phyloP scores from a whole-genome alignment of 2,329 filamentous ascomycete genomes.

The Colletotrichum lupini region DNA sequence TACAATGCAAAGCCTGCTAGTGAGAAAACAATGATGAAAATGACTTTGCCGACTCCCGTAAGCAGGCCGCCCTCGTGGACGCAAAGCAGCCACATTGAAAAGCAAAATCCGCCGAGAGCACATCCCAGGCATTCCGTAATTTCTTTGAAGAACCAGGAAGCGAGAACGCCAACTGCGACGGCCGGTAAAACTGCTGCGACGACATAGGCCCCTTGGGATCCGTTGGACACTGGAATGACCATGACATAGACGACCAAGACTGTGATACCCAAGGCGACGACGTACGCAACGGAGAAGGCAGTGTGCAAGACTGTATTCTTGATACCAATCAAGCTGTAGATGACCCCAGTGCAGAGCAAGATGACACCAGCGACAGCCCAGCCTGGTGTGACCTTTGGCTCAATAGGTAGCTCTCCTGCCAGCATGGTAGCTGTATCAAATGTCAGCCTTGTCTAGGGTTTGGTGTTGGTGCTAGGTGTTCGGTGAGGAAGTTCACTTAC shows the following conservation, averaged over 20 bases:
- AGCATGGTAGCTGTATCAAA: conserved; percentile 54
- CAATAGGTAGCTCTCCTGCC: conserved; percentile 72
- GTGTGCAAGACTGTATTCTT: conserved; percentile 84
- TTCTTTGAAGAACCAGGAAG: conserved; percentile 80
- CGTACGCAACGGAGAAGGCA: conserved; percentile 82
- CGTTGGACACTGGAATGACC: conserved; percentile 78
- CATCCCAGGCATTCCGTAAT: conserved; percentile 85
- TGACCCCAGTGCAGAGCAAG: conserved; percentile 76
- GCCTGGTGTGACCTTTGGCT: conserved; percentile 81
- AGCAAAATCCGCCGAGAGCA: conserved; percentile 84
- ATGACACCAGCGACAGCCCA: conserved; percentile 83
- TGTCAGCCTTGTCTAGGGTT: conserved; percentile 1
- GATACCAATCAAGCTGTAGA: conserved; percentile 82
- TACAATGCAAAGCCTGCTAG: conserved; percentile 77
- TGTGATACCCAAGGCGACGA: conserved; percentile 78
- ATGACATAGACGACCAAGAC: conserved; percentile 92
- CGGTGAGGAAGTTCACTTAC: conserved; percentile 39
- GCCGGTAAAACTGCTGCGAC: conserved; percentile 82
- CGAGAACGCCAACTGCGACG: conserved; percentile 76
- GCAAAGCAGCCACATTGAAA: conserved; percentile 91
- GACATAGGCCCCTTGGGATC: conserved; percentile 87
- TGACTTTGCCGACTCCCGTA: conserved; percentile 64
- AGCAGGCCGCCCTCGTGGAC: conserved; percentile 82
- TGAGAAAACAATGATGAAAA: conserved; percentile 81
- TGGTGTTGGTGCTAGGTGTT: no score